Evolutionary conservation across 139 green algal genomes (phyloP).

Genomic region (Pleodorina starrii): DNA sequence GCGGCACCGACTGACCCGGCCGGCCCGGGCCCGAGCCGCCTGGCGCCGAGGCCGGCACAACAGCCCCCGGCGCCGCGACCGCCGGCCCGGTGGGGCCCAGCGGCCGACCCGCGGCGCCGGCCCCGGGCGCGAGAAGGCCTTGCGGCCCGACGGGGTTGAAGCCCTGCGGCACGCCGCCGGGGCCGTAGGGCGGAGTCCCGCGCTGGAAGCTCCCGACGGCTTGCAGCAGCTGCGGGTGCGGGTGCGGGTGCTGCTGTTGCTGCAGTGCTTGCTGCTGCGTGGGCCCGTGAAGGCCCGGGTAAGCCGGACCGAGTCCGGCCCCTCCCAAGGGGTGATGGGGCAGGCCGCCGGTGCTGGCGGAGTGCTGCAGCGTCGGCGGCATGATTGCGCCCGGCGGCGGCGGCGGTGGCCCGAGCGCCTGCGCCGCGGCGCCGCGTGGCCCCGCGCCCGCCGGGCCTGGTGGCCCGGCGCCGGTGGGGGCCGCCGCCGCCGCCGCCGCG

Average conservation of each 20-base stretch:
- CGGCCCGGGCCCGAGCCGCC: constrained; percentile 12
- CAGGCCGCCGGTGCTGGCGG: too few species aligned
- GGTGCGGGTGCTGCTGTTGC: neutral
- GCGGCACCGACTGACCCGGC: neutral
- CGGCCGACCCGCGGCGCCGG: neutral
- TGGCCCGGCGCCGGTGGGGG: neutral
- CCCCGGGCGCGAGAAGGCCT: neutral
- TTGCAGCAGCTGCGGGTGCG: neutral
- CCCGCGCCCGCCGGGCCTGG: neutral
- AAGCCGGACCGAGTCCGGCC: too few species aligned
- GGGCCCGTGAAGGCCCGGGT: neutral
- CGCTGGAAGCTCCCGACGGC: neutral
- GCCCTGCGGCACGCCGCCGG: neutral
- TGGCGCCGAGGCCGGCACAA: constrained; percentile 3
- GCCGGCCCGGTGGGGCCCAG: neutral
- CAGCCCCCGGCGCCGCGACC: neutral
- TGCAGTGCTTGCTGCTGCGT: neutral
- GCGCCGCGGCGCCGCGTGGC: neutral
- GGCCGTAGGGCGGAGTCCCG: neutral
- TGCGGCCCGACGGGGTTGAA: neutral
- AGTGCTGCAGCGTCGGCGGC: too few species aligned
- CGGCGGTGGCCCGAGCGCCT: neutral
- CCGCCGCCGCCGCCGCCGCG: neutral
- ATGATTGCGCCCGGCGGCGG: neutral
- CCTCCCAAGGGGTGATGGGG: neutral